Evolutionary conservation across 352 stramenopile genomes (phyloP).

Genomic region (Phytopythium chamaehyphon): DNA sequence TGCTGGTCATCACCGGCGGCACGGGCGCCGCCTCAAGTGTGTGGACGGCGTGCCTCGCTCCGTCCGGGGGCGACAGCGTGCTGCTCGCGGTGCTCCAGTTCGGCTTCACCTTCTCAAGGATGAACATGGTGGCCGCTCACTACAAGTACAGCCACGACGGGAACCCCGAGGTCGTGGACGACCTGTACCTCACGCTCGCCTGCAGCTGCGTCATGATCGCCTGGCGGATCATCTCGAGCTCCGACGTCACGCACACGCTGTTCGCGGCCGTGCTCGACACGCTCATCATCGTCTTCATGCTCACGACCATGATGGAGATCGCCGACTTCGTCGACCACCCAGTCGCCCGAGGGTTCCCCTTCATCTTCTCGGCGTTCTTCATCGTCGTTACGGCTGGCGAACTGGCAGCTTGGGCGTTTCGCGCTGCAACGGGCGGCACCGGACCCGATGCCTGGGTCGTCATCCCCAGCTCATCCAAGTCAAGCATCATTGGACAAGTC

Average conservation of each 20-base stretch:
- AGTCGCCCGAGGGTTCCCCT: conserved; percentile 19
- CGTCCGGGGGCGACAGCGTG: conserved; percentile 29
- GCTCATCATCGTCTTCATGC: conserved; percentile 44
- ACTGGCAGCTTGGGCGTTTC: conserved; percentile 25
- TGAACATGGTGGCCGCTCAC: conserved; percentile 59
- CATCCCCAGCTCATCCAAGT: background rate
- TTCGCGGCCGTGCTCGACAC: conserved; percentile 54
- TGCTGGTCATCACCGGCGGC: conserved; percentile 22
- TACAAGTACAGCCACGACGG: conserved; percentile 25
- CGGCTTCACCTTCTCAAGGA: conserved; percentile 46
- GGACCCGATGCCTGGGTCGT: too few relatives aligned
- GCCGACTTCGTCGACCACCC: conserved; percentile 52
- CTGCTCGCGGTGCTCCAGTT: conserved; percentile 45
- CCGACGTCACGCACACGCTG: conserved; percentile 48
- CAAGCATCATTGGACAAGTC: conserved; percentile 9
- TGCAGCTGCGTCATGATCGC: conserved; percentile 45
- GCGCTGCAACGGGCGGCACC: conserved; percentile 6
- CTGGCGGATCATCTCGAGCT: conserved; percentile 50
- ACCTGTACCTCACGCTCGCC: conserved; percentile 53
- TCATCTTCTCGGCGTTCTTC: conserved; percentile 48
- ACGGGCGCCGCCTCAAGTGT: conserved; percentile 22
- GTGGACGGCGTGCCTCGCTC: conserved; percentile 40
- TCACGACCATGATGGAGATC: conserved; percentile 63
- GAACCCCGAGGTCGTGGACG: conserved; percentile 47
- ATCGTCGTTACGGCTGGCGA: conserved; percentile 32